Evolutionary conservation across 345 rosid genomes (phyloP).

Genomic region (Moringa oleifera): DNA sequence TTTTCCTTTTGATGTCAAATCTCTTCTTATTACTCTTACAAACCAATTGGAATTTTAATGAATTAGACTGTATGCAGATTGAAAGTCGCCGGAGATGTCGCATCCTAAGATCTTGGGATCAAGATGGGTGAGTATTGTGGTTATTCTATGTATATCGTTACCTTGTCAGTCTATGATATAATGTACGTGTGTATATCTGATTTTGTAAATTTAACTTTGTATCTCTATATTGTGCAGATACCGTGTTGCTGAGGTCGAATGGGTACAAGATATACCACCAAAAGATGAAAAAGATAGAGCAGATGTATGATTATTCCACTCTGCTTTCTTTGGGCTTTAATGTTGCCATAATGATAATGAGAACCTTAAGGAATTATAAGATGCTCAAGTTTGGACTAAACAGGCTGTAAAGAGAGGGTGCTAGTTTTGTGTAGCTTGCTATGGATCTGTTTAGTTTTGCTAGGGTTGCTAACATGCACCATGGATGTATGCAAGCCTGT

Average conservation of each 20-base stretch:
- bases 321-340: conserved; percentile 6
- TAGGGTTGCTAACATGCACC: neutral
- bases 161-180: neutral
- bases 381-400: neutral
- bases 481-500: neutral
- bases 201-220: conserved; percentile 6
- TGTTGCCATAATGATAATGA: neutral
- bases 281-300: conserved; percentile 35
- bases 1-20: too few relatives aligned
- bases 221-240: conserved; percentile 41
- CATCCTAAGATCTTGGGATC: conserved; percentile 75
- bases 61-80: conserved; percentile 34
- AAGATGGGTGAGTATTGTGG: conserved; percentile 78
- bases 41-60: neutral
- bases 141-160: neutral
- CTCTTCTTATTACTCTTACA: too few relatives aligned
- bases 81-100: conserved; percentile 86
- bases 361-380: neutral
- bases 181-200: neutral
- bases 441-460: neutral
- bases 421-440: too few relatives aligned
- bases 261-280: conserved; percentile 72
- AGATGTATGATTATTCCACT: conserved; percentile 37
- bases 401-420: neutral
- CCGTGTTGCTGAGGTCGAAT: conserved; percentile 89